Conservation (phyloP, 257 asterid species). For the Haberlea rhodopensis region DNA sequence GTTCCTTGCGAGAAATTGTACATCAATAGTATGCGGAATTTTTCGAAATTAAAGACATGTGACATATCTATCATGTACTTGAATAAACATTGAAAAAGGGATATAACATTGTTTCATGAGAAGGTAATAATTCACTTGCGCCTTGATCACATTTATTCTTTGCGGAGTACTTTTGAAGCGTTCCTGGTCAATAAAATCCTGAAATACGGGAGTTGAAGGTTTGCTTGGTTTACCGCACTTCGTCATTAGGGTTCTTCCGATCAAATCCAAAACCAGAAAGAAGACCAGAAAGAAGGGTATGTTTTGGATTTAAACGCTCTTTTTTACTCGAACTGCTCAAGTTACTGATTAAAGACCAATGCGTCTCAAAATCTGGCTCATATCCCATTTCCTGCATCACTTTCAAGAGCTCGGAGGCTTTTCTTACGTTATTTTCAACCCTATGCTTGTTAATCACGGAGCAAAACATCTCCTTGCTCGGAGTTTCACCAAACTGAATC, state of each 20-base stretch:
- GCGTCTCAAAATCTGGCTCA: conserved; percentile 77
- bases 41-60: not conserved
- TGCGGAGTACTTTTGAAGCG: too few species aligned
- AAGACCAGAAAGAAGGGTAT: conserved; percentile 60
- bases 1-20: not conserved
- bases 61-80: too few species aligned
- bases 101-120: too few species aligned
- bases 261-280: conserved; percentile 63
- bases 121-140: not conserved
- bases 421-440: conserved; percentile 38
- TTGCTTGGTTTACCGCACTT: conserved; percentile 6
- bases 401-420: conserved; percentile 51
- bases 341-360: conserved; percentile 78
- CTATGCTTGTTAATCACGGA: conserved; percentile 48
- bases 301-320: conserved; percentile 24
- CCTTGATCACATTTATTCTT: not conserved
- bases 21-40: not conserved
- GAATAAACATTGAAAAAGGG: not conserved
- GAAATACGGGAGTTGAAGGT: not conserved
- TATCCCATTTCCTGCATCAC: conserved; percentile 73
- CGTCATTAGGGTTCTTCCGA: conserved; percentile 23
- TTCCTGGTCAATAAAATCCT: not conserved
- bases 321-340: conserved; percentile 43
- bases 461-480: conserved; percentile 55
- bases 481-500: conserved; percentile 59